Base-by-base conservation (phyloP, 192 early-diverging fungal species). In the Allomyces arbusculus region DNA sequence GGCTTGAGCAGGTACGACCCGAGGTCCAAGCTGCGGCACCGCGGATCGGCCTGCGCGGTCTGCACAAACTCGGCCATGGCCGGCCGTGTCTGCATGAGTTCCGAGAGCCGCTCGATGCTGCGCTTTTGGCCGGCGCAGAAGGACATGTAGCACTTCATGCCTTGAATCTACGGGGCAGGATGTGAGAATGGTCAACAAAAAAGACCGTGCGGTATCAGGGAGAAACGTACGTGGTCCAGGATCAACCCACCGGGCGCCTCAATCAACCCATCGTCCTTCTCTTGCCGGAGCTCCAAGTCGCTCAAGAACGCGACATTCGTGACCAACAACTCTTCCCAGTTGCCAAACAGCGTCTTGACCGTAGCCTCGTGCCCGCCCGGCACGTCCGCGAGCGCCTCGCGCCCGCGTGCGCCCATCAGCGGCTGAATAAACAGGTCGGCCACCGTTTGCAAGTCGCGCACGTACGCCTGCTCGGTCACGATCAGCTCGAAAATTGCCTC, bases 401-500 rank as follows among this genome's bases (percentile, higher is more conserved):
- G 50, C 12, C 50, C 50, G 12, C 12, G 50, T 16, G 50, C 20
- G 33, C 33, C 33, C 33, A 40, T 64, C 40, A 64, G 65, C 62
- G 28, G 62, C 64, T 50, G 61, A 40, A 65, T 20, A 65, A 24
- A 62, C 12, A 89, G 87, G 65, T 82, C 84, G 70, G 86, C 79
- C 12, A 96, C 74, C 40, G 88, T 82, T 64, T 84, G 84, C 45
- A 97, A 76, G 64, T 97, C 92, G 58, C 79, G 79, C 50, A 95
- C 88, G 80, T 91, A 98, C 71, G 96, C 88, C 66, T 85, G 84
- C 71, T 98, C 90, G 9, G 87, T 93, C 58, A 90, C 84, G 25
- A 95, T 88, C 61, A 95, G 68, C 75, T 98, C 95, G 69, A 86
- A 95, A 70, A 98, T 89, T 44, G 84, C 82, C 75, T 98, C 92